Evolutionary conservation across 2,329 filamentous ascomycete genomes (phyloP).

Genomic region (Elsinoe batatas): DNA sequence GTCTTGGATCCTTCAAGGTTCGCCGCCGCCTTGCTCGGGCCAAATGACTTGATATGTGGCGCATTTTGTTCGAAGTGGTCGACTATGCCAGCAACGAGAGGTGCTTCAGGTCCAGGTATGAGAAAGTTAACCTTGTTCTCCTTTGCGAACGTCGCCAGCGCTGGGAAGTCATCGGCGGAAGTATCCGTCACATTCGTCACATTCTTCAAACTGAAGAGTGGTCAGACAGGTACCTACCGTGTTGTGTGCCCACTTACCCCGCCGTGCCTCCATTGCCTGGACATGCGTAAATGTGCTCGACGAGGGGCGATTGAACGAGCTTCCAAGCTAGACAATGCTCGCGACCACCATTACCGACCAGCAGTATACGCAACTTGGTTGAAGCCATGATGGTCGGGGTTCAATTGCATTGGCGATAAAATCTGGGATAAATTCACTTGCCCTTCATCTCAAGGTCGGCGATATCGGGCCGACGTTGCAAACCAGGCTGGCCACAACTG

Average conservation of each 20-base stretch:
- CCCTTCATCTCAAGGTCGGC: not conserved
- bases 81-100: constrained; percentile 84
- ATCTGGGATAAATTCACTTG: constrained; percentile 2
- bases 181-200: constrained; percentile 55
- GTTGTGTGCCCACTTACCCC: constrained; percentile 22
- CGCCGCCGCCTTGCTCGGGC: constrained; percentile 74
- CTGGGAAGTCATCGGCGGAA: constrained; percentile 65
- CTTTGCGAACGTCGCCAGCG: constrained; percentile 64
- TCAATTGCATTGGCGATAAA: constrained; percentile 4
- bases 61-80: constrained; percentile 57
- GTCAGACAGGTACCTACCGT: constrained; percentile 13
- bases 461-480: not conserved
- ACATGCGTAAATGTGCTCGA: constrained; percentile 61
- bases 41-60: constrained; percentile 64
- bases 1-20: constrained; percentile 94
- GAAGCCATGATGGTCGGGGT: constrained; percentile 16
- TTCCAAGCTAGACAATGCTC: constrained; percentile 96
- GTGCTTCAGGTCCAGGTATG: constrained; percentile 83
- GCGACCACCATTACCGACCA: constrained; percentile 87
- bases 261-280: constrained; percentile 84
- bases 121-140: constrained; percentile 69
- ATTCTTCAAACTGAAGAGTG: constrained; percentile 23
- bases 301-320: constrained; percentile 67
- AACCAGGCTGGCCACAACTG: too few relatives aligned
- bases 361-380: constrained; percentile 55